Percentiles rank a stretch among this genome's conserved stretches.
Conservation (phyloP, 192 early-diverging fungal species). For the Linnemannia schmuckeri region DNA sequence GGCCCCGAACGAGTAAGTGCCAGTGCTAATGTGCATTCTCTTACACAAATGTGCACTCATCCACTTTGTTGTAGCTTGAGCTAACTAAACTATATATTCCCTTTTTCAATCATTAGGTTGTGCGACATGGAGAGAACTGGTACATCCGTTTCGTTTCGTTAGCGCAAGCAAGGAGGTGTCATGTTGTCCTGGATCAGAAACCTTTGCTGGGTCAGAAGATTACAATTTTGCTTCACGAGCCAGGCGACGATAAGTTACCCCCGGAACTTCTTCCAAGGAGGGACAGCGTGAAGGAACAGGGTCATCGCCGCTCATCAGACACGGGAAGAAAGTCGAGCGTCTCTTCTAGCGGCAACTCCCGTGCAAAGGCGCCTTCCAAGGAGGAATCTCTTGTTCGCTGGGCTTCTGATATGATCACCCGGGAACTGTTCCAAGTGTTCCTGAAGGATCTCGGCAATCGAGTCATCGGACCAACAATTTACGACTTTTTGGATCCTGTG, state of each 20-base stretch:
- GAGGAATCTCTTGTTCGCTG: constrained; percentile 48
- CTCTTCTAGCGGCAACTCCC: constrained; percentile 11
- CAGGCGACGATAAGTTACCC: constrained; percentile 37
- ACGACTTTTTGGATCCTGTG: constrained; percentile 64
- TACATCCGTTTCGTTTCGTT: constrained; percentile 64
- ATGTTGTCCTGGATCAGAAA: constrained; percentile 55
- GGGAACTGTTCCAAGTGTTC: constrained; percentile 66
- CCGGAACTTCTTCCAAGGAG: constrained; percentile 38
- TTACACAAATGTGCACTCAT: neutral
- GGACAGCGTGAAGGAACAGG: constrained; percentile 24
- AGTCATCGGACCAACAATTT: constrained; percentile 63
- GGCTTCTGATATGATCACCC: constrained; percentile 59
- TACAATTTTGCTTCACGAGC: constrained; percentile 51
- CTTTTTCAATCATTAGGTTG: constrained; percentile 47
- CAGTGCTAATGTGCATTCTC: neutral
- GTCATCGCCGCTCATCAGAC: constrained; percentile 40
- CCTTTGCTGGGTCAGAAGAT: constrained; percentile 59
- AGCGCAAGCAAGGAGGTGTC: constrained; percentile 55
- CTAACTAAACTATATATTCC: neutral
- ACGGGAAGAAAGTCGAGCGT: constrained; percentile 17
- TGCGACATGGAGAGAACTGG: constrained; percentile 69
- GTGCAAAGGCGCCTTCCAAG: constrained; percentile 33
- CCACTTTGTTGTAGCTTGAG: neutral
- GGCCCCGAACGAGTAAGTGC: constrained; percentile 60
- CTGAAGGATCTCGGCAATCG: constrained; percentile 66